Conservation (phyloP, 148 eudicot genomes). For the Rhododendron kiyosumense region DNA sequence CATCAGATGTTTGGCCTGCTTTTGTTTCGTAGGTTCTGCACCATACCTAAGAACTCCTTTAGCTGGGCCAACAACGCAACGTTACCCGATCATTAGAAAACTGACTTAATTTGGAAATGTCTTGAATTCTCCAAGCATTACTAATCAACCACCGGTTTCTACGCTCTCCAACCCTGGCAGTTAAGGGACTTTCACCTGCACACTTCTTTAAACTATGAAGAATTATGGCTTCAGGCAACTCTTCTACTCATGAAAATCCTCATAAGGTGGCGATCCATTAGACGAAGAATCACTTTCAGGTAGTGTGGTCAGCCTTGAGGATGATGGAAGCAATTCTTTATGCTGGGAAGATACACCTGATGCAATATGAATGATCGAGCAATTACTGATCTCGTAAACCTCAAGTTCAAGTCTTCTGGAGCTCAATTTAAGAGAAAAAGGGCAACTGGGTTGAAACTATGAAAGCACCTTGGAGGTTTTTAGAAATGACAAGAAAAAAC, state of each 20-base stretch:
- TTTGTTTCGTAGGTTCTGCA: too few species aligned
- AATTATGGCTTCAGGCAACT: slow-evolving; percentile 1
- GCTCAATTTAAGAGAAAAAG: too few species aligned
- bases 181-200: background rate
- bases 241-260: slow-evolving; percentile 52
- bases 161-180: background rate
- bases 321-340: slow-evolving; percentile 67
- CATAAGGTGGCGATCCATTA: slow-evolving; percentile 63
- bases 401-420: background rate
- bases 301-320: slow-evolving; percentile 64
- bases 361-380: background rate
- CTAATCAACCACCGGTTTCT: background rate
- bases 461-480: background rate
- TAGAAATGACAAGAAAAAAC: background rate
- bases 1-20: too few species aligned
- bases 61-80: background rate
- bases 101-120: background rate
- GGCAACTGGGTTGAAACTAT: background rate
- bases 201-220: background rate
- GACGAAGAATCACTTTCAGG: slow-evolving; percentile 67
- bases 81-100: background rate
- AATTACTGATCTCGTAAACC: background rate
- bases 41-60: too few species aligned
- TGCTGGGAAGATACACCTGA: slow-evolving; percentile 65
- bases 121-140: background rate